Conservation (phyloP, 257 asterid species). For the Solanum lycopersicoides region DNA sequence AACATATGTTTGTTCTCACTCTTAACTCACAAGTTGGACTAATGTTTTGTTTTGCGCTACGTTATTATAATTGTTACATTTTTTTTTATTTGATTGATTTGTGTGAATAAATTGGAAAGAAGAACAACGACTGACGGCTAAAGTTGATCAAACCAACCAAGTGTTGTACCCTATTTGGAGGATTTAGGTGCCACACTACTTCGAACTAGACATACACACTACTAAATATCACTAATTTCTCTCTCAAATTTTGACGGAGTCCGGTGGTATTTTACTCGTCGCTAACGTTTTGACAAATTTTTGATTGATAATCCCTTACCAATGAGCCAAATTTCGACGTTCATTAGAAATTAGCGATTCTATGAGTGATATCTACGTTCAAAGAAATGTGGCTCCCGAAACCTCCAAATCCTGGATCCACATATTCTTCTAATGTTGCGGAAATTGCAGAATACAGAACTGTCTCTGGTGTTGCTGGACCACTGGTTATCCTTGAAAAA, state of each 20-base stretch:
- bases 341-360: background rate
- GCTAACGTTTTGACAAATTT: background rate
- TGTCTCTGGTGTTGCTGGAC: constrained; percentile 99
- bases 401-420: background rate
- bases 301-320: background rate
- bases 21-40: background rate
- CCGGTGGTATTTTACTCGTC: background rate
- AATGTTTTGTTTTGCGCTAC: background rate
- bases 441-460: constrained; percentile 82
- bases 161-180: background rate
- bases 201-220: background rate
- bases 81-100: background rate
- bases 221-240: background rate
- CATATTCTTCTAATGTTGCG: background rate
- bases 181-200: background rate
- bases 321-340: background rate
- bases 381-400: background rate
- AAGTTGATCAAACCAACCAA: background rate
- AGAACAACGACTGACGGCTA: background rate
- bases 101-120: background rate
- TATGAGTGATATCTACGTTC: background rate
- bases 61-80: background rate
- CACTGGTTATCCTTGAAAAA: constrained; percentile 95
- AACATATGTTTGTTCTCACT: background rate
- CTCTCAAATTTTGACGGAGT: background rate